These are phyloP conservation scores for Davidsoniella eucalypti DNA, from an alignment of 2,329 filamentous ascomycete genomes.

Conservation along the genomic window DNA sequence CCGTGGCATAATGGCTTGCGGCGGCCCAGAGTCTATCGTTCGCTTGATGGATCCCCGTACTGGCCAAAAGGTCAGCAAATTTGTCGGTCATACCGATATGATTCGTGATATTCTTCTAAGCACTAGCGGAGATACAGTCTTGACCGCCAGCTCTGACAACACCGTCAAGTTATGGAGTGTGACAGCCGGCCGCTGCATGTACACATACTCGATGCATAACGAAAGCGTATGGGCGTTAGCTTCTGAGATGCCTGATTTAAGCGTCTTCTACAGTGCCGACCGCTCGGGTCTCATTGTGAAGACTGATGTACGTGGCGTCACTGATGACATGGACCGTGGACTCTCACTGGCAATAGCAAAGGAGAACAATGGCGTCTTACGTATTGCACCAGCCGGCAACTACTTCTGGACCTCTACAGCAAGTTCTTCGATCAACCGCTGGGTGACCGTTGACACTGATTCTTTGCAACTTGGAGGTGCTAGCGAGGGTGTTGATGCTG, in stretches of 20 bases:
- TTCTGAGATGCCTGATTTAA: slow-evolving; percentile 70
- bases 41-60: slow-evolving; percentile 81
- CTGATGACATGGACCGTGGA: slow-evolving; percentile 60
- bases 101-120: slow-evolving; percentile 83
- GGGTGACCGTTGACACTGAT: slow-evolving; percentile 71
- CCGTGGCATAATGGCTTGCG: slow-evolving; percentile 70
- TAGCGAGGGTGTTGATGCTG: background rate
- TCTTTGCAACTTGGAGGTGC: slow-evolving; percentile 35
- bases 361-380: slow-evolving; percentile 69
- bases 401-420: slow-evolving; percentile 83
- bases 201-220: slow-evolving; percentile 97
- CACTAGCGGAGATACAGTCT: slow-evolving; percentile 72
- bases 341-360: slow-evolving; percentile 80
- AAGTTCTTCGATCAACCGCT: slow-evolving; percentile 82
- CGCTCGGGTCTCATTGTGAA: slow-evolving; percentile 88
- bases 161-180: slow-evolving; percentile 98
- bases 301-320: slow-evolving; percentile 66
- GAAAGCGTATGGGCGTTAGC: slow-evolving; percentile 94
- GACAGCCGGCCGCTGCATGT: slow-evolving; percentile 87
- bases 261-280: slow-evolving; percentile 89
- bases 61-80: slow-evolving; percentile 83
- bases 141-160: slow-evolving; percentile 90
- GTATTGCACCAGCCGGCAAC: slow-evolving; percentile 50
- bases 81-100: slow-evolving; percentile 91
- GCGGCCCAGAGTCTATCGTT: slow-evolving; percentile 85